A percentile compares a stretch with the other conserved stretches of the same genome.
Evolutionary conservation across 305 asterid genomes (phyloP).

Genomic region (Fraxinus angustifolia): DNA sequence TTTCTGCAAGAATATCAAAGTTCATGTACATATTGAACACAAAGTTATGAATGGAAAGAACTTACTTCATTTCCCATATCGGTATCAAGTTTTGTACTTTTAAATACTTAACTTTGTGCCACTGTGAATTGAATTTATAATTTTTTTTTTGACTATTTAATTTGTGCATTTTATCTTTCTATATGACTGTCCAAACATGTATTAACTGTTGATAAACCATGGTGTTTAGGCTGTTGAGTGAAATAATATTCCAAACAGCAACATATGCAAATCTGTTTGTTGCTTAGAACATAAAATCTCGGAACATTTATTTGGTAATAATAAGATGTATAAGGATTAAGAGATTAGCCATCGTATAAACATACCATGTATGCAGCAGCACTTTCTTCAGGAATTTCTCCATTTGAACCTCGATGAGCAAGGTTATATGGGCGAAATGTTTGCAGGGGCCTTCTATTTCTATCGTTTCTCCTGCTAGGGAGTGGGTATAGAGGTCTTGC

Average conservation of each 20-base stretch:
- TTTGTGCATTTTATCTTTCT: neutral
- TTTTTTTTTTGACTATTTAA: neutral
- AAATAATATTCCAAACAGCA: neutral
- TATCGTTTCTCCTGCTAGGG: slow-evolving; percentile 83
- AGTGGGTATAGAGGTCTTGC: slow-evolving; percentile 86
- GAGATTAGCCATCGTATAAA: neutral
- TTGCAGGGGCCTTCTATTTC: slow-evolving; percentile 67
- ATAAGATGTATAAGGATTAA: neutral
- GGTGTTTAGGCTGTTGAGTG: neutral
- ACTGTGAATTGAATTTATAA: neutral
- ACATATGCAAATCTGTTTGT: neutral
- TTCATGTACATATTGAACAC: neutral
- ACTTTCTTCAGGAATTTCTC: slow-evolving; percentile 95
- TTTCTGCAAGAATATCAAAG: slow-evolving; percentile 52
- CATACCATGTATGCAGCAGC: slow-evolving; percentile 75
- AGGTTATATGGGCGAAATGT: slow-evolving; percentile 82
- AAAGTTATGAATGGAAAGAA: neutral
- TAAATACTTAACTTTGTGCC: neutral
- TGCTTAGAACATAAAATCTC: neutral
- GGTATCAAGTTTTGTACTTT: neutral
- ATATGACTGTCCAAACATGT: neutral
- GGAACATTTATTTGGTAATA: neutral
- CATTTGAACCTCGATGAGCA: slow-evolving; percentile 96
- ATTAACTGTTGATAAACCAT: neutral
- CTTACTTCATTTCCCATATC: neutral